Conservation (phyloP, 1,139 yeast genomes). For the Yamadazyma buinensis region DNA sequence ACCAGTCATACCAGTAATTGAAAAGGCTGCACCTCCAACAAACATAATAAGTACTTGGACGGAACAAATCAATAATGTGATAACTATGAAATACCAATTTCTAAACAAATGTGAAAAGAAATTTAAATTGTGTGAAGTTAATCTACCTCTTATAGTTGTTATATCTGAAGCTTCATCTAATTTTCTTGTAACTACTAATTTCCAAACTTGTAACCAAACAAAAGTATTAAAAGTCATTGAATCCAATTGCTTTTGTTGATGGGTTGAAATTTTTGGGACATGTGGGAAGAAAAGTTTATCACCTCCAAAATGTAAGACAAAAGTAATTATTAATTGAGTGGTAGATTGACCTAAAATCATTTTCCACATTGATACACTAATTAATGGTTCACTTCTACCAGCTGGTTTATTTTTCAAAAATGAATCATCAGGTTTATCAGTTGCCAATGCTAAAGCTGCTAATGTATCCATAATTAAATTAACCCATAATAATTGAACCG, state of each 20-base stretch:
- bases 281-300: slow-evolving; percentile 51
- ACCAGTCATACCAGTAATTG: slow-evolving; percentile 72
- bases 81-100: slow-evolving; percentile 75
- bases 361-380: slow-evolving; percentile 94
- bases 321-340: slow-evolving; percentile 75
- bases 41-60: slow-evolving; percentile 89
- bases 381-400: slow-evolving; percentile 75
- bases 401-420: slow-evolving; percentile 81
- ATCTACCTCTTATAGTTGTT: slow-evolving; percentile 51
- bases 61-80: slow-evolving; percentile 71
- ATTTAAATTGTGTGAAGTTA: slow-evolving; percentile 61
- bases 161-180: slow-evolving; percentile 84
- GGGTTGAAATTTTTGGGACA: slow-evolving; percentile 29
- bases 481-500: slow-evolving; percentile 96
- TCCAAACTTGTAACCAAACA: slow-evolving; percentile 97
- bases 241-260: slow-evolving; percentile 56
- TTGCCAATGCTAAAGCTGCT: slow-evolving; percentile 96
- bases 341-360: slow-evolving; percentile 89
- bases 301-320: slow-evolving; percentile 79
- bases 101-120: slow-evolving; percentile 78
- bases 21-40: slow-evolving; percentile 95
- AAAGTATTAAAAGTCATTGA: slow-evolving; percentile 93
- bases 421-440: slow-evolving; percentile 89
- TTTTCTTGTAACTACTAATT: slow-evolving; percentile 85
- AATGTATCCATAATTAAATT: slow-evolving; percentile 96